These are phyloP conservation scores for Amborella trichopoda DNA, from an alignment of 164 flowering plant species.

Conservation along the genomic window DNA sequence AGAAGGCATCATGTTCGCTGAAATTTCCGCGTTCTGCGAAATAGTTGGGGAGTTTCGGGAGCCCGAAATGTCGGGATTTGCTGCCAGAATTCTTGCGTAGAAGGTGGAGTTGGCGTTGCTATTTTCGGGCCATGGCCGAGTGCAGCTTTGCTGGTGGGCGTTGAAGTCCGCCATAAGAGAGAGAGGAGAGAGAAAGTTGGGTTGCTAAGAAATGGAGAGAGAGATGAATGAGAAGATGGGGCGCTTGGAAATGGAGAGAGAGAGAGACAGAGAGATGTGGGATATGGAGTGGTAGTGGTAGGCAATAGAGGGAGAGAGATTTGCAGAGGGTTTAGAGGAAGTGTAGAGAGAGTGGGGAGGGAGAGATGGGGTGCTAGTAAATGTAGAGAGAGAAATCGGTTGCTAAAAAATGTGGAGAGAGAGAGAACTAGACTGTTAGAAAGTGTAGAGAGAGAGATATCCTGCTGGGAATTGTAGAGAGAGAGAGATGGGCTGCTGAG, in stretches of 20 bases:
- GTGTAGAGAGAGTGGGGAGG: too few relatives aligned
- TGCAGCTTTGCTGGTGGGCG: slow-evolving; percentile 3
- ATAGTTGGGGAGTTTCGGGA: slow-evolving; percentile 11
- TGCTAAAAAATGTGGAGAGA: too few relatives aligned
- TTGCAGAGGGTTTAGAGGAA: too few relatives aligned
- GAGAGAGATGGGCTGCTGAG: background rate
- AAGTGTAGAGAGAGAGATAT: too few relatives aligned
- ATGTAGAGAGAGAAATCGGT: too few relatives aligned
- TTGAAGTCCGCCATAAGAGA: slow-evolving; percentile 14
- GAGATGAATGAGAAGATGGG: background rate
- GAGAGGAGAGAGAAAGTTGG: background rate
- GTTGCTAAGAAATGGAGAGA: background rate
- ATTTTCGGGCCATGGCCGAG: background rate
- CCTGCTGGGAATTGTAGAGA: too few relatives aligned
- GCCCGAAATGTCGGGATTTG: slow-evolving; percentile 1
- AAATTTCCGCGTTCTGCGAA: slow-evolving; percentile 24
- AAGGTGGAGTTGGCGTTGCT: slow-evolving; percentile 5
- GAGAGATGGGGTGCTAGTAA: too few relatives aligned
- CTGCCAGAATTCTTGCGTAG: slow-evolving; percentile 7
- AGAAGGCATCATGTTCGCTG: slow-evolving; percentile 42
- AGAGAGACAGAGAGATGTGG: background rate
- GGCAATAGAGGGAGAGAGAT: background rate
- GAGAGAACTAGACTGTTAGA: too few relatives aligned
- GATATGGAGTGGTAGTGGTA: background rate
- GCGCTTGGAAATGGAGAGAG: too few relatives aligned